Evolutionary conservation across 345 rosid species (phyloP), one percentile per base, ranked within the genome.

Genomic region (Corymbia maculata): DNA sequence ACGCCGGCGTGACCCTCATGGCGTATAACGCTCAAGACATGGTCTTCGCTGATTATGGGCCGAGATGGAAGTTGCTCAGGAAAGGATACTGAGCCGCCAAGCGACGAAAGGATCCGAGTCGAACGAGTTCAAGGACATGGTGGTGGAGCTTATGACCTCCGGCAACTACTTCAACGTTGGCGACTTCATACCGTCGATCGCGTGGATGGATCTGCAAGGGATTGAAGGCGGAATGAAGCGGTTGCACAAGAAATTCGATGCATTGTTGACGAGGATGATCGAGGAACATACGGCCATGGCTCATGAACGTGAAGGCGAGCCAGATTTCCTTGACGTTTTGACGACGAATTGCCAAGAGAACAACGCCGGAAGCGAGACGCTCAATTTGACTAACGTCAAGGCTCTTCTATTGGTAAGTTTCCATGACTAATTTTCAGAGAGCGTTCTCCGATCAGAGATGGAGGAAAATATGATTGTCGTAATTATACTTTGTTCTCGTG

Each of bases 141-240:
- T 95, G 87, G 94, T 94, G 90, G 95, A 95, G 88, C 92, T 93
- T 24, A 93, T 95, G 95, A 93, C 95, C 0, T 75, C 92, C 0
- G 95, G 93, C 1, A 95, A 96, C 2, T 59, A 44, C 47, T 94
- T 94, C 90, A 95, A 94, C 13, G 88, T 94, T 49, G 95, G 97
- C 0, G 95, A 95, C 68, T 95, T 93, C 44, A 89, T 95, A 14
- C 95, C 96, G 13, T 89, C 93, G 17, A 91, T 95, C 44, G 92
- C 91, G 2, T 95, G 96, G 95, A 89, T 94, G 95, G 97, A 95
- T 88, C 88, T 94, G 85, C 96, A 95, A 86, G 93, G 97, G 79
- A 93, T 95, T 8, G 95, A 91, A 36, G 49, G 91, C 15, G 91
- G 94, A 59, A 94, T 95, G 96, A 95, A 93, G 93, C 91, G 88